Base-by-base conservation (phyloP, 75 land plant species). In the Sequoia sempervirens region DNA sequence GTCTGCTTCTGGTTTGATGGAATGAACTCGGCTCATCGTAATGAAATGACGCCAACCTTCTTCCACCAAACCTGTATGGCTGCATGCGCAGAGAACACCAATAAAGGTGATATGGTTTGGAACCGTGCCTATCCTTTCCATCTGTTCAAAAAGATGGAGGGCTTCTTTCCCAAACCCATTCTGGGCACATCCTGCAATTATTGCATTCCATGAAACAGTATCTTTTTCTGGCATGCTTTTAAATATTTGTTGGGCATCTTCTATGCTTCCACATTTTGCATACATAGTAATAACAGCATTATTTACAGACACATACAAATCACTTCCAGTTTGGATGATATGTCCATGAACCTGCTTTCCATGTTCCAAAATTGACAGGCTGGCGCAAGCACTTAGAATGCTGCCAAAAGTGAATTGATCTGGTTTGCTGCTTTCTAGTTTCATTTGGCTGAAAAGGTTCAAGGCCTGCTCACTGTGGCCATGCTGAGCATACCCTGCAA, bases 251-350 rank as follows among this genome's bases (percentile, higher is more conserved):
- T 38, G 80, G 28, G 94, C 91, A 58, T 88, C 91, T 40, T 82
- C 79, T 43, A 87, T 58, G 58, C 58, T 82, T 14, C 93, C 96
- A 86, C 96, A 93, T 61, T 93, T 94, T 18, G 90, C 84, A 74
- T 94, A 94, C 96, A 93, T 94, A 10, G 89, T 88, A 17, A 94
- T 82, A 58, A 93, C 83, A 80, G 93, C 90, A 84, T 89, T 94
- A 10, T 85, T 79, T 36, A 93, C 83, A 74, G 81, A 79, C 13
- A 83, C 40, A 80, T 92, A 84, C 0, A 85, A 87, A 83, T 83
- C 70, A 56, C 91, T 87, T 28, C 93, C 91, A 86, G 83, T 76
- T 15, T 81, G 84, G 41, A 90, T 66, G 23, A 81, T 81, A 58
- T 85, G 84, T 56, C 86, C 87, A 75, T 93, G 95, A 52, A 84